Evolutionary conservation across 176 grass and related monocot species (phyloP).

Genomic region (Stipa capillata): DNA sequence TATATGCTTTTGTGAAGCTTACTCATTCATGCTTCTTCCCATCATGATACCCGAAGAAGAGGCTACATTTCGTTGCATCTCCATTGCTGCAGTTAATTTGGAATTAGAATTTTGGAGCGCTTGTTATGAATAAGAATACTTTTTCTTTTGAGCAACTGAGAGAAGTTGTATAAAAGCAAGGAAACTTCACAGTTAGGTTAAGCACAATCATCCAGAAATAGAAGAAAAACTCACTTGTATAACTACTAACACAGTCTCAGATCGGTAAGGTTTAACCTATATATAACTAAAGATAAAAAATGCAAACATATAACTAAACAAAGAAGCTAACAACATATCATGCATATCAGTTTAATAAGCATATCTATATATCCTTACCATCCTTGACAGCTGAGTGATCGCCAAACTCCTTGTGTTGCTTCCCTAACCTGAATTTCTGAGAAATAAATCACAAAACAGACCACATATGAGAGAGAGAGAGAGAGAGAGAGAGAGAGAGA

Average conservation of each 20-base stretch:
- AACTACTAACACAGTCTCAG: neutral
- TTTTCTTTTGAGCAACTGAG: neutral
- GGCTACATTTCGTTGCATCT: slow-evolving; percentile 72
- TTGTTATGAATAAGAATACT: neutral
- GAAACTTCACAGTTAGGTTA: neutral
- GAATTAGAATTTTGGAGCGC: neutral
- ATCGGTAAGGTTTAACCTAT: neutral
- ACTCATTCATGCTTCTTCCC: slow-evolving; percentile 82
- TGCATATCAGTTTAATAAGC: neutral
- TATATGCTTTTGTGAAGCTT: neutral
- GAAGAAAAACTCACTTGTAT: too few relatives aligned
- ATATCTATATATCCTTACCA: slow-evolving; percentile 28
- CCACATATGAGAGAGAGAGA: neutral
- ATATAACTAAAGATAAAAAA: neutral
- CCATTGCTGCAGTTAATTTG: slow-evolving; percentile 34
- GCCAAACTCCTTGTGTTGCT: slow-evolving; percentile 92
- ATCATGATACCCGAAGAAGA: slow-evolving; percentile 81
- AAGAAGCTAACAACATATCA: neutral
- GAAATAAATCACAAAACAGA: slow-evolving; percentile 5
- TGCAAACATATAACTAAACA: neutral
- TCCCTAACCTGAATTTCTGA: slow-evolving; percentile 93
- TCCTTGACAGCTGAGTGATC: slow-evolving; percentile 78
- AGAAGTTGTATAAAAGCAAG: neutral
- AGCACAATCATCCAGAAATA: too few relatives aligned
- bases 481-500: neutral